These are phyloP conservation scores for Dactylellina sp. DNA, from an alignment of 2,329 filamentous ascomycete species.

Conservation along the genomic window DNA sequence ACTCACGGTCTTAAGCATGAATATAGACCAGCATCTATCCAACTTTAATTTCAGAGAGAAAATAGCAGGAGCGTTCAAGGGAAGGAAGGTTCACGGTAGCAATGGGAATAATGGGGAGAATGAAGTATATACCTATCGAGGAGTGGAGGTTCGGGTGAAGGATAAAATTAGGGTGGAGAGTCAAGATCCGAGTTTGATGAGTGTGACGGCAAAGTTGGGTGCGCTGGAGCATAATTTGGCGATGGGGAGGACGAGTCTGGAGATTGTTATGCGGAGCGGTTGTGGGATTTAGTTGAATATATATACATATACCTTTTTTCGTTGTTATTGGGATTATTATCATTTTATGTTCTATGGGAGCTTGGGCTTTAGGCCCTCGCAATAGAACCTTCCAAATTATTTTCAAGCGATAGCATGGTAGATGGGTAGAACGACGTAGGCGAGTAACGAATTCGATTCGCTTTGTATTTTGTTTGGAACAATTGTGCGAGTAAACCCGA, in stretches of 20 bases:
- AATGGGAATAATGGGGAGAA: conserved; percentile 67
- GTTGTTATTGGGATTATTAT: not conserved
- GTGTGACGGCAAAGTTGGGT: conserved; percentile 74
- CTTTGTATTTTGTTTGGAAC: conserved; percentile 12
- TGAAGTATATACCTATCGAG: conserved; percentile 71
- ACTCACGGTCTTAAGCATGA: conserved; percentile 28
- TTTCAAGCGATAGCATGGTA: too few relatives aligned
- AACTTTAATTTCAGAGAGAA: conserved; percentile 58
- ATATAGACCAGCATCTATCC: conserved; percentile 42
- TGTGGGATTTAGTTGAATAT: conserved; percentile 58
- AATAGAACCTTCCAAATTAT: too few relatives aligned
- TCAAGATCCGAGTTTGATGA: conserved; percentile 75
- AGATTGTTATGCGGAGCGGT: conserved; percentile 70
- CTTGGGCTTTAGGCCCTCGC: too few relatives aligned
- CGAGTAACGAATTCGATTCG: not conserved
- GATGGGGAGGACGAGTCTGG: conserved; percentile 70
- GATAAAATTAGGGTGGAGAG: conserved; percentile 76
- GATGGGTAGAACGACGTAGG: too few relatives aligned
- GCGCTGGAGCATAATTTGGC: conserved; percentile 73
- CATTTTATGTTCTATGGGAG: not conserved
- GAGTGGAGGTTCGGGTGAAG: conserved; percentile 72
- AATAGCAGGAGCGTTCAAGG: conserved; percentile 59
- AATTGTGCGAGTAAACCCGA: not conserved
- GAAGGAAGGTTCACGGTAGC: conserved; percentile 30
- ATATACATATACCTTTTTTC: too few relatives aligned